Base-by-base conservation (phyloP, 192 early-diverging fungal species). In the Obelidium mucronatum region DNA sequence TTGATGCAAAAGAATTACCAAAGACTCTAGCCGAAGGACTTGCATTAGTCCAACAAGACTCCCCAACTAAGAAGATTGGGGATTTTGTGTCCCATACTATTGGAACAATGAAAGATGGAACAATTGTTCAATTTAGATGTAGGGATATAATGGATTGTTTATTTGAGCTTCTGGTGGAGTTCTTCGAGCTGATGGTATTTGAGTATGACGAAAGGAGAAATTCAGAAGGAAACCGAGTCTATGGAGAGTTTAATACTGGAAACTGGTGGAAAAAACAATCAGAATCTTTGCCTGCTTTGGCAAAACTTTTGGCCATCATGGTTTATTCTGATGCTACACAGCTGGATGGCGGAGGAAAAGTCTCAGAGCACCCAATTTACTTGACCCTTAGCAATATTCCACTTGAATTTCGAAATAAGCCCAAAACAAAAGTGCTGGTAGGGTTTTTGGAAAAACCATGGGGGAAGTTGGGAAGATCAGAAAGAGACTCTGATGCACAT, bases 181-280 rank as follows among this genome's bases (percentile, higher is more conserved):
- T 11, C 42, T 44, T 44, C 17, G 6, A 44, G 6, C 6, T 11
- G 5, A 44, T 59, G 31, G 4, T 13, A 5, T 59, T 59, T 33
- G n/a, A 24, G 31, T n/a, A 5, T 59, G 56, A 4, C 24, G n/a
- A 13, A 13, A 4, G 24, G n/a, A 8, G 4, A 6, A 24, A 59
- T n/a, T 6, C 5, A 8, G 24, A 59, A 13, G 56, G 56, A 13
- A n/a, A 59, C 24, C n/a, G 56, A n/a, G 24, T 59, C 24, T 59
- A 59, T 33, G 31, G 56, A 5, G 56, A 59, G 24, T 59, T 30
- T n/a, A 59, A 59, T 33, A 59, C 56, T 59, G 56, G 56, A 59
- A 59, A n/a, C n/a, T 59, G 56, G 56, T 59, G 56, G 56, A 24
- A 13, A 59, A 6, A 4, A 4, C 56, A 59, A n/a, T 6, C 31